phyloP scores from a whole-genome alignment of 1,139 yeast species.

The Geotrichum cucujoidarum region DNA sequence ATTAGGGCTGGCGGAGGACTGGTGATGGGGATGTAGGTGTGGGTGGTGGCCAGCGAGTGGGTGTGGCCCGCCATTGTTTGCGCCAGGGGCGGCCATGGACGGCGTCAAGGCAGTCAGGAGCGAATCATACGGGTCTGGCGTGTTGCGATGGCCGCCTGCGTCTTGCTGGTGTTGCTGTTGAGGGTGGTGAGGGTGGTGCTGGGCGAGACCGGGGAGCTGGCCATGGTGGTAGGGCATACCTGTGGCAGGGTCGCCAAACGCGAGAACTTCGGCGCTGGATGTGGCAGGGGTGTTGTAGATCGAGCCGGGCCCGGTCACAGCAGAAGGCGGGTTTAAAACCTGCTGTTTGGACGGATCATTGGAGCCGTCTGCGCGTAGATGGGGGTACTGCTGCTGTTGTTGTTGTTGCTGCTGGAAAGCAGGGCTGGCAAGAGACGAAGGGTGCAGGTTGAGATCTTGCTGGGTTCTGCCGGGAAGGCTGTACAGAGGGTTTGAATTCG shows the following conservation, averaged over 20 bases:
- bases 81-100: not conserved
- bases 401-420: not conserved
- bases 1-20: too few species aligned
- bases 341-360: not conserved
- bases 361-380: not conserved
- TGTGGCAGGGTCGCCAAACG: not conserved
- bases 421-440: not conserved
- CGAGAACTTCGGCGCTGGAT: not conserved
- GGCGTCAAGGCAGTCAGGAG: not conserved
- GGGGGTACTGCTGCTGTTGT: too few species aligned
- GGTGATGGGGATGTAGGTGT: too few species aligned
- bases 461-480: not conserved
- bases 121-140: constrained; percentile 6
- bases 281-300: not conserved
- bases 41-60: not conserved
- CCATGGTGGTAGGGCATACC: not conserved
- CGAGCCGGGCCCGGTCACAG: not conserved
- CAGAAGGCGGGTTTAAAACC: not conserved
- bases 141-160: not conserved
- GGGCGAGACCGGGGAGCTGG: not conserved
- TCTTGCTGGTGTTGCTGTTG: too few species aligned
- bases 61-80: not conserved
- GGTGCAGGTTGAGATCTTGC: not conserved
- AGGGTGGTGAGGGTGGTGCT: not conserved
- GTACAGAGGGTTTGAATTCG: constrained; percentile 2